phyloP scores from a whole-genome alignment of 805 yeast genomes.

The Metschnikowia peoriensis region DNA sequence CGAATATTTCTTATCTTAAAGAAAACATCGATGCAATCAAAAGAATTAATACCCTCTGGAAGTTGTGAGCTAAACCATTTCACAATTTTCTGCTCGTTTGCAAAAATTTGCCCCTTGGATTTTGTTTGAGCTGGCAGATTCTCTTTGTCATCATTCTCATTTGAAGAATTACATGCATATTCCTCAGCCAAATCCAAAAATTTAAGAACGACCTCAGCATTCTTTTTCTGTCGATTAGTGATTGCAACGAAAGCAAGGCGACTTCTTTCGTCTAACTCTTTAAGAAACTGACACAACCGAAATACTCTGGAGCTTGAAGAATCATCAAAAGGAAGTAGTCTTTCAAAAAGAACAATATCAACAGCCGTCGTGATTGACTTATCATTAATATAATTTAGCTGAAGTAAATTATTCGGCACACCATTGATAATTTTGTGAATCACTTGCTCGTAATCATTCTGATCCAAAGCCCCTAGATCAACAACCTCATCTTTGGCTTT shows the following conservation, averaged over 20 bases:
- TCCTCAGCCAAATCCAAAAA: constrained; percentile 50
- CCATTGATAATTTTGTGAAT: constrained; percentile 34
- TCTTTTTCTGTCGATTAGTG: constrained; percentile 63
- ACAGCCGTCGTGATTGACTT: constrained; percentile 60
- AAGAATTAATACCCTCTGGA: constrained; percentile 51
- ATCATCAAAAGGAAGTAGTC: constrained; percentile 52
- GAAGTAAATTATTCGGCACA: constrained; percentile 66
- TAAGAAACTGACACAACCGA: constrained; percentile 50
- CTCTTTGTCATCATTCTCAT: constrained; percentile 25
- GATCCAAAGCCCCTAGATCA: constrained; percentile 30
- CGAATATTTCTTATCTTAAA: constrained; percentile 57
- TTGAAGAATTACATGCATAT: constrained; percentile 16
- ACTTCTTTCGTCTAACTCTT: constrained; percentile 54
- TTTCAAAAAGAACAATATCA: constrained; percentile 59
- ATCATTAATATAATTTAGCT: constrained; percentile 73
- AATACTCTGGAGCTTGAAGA: constrained; percentile 47
- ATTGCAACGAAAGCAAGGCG: constrained; percentile 67
- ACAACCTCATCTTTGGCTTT: constrained; percentile 17
- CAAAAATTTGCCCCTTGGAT: constrained; percentile 10
- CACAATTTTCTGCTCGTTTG: constrained; percentile 52
- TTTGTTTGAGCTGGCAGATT: constrained; percentile 11
- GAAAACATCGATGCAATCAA: constrained; percentile 52
- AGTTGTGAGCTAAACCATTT: constrained; percentile 60
- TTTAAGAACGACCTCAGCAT: constrained; percentile 49
- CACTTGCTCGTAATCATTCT: constrained; percentile 24